Evolutionary conservation across 257 asterid genomes (phyloP), one percentile per base, ranked within the genome.

Genomic region (Capsicum baccatum): DNA sequence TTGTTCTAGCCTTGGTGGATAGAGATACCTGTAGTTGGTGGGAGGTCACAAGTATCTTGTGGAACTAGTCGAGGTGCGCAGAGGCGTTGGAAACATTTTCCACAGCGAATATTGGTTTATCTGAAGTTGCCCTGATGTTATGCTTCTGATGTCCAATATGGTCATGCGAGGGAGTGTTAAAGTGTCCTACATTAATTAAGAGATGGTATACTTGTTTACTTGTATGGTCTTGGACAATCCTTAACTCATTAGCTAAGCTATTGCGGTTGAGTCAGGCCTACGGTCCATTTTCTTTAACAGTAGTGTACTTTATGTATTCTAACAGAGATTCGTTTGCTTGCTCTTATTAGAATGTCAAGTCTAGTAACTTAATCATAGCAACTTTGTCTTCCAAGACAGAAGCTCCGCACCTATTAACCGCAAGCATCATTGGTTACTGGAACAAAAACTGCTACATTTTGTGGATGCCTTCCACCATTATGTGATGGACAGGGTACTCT

Each of bases 401-500:
- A 87, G 92, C 83, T 88, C 87, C 33, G 86, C 91, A 79, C 88
- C 93, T 87, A 88, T 86, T 57, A 94, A 85, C 84, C 88, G 90
- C 87, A 94, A 96, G 89, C 97, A 93, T 85, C 97, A 91, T 90
- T 94, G 97, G 98, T 91, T 96, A 89, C 92, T 96, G 37, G 97
- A 92, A 89, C 98, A 96, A 86, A 94, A 96, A 84, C 90, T 96
- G 84, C 97, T 96, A 85, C 98, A 96, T 91, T 96, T 96, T 85
- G 98, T 96, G 85, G 98, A 96, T 89, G 99, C 98, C 69, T 96
- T 96, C 90, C 98, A 96, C 90, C 98, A 96, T 86, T 96, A 94
- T 85, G 98, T 95, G 85, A 96, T 96, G 99, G 99, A 96, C 91
- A 91, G 99, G 88, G 98, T 95, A 93, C 85, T 83, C 83, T 71